Conservation (phyloP, 768 basidiomycete genomes). For the Tulasnella sp. region DNA sequence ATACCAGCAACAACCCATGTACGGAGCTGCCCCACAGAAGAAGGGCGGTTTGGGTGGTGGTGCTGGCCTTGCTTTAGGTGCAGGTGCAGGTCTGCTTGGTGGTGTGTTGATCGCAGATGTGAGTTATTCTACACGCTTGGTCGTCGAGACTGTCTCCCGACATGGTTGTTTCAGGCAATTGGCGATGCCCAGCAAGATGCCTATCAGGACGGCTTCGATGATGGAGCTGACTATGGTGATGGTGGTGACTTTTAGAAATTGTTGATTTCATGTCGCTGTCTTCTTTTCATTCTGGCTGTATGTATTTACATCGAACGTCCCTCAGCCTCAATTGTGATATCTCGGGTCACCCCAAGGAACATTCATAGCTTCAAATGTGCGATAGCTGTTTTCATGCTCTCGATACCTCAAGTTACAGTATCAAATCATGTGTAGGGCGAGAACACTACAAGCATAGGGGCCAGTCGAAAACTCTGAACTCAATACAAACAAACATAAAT, state of each 20-base stretch:
- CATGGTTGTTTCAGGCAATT: background rate
- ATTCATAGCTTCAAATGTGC: no score
- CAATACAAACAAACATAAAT: background rate
- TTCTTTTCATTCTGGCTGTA: no score
- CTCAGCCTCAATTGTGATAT: no score
- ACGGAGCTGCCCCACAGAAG: background rate
- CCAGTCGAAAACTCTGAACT: no score
- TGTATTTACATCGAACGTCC: no score
- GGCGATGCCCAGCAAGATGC: background rate
- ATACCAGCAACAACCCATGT: constrained; percentile 1
- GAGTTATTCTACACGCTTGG: background rate
- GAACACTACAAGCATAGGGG: no score
- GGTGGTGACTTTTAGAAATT: background rate
- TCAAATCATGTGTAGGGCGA: no score
- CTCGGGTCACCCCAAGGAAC: no score
- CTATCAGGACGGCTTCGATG: background rate
- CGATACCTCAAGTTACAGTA: no score
- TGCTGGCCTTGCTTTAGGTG: background rate
- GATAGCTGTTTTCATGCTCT: no score
- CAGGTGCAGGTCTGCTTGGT: background rate
- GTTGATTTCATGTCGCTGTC: no score
- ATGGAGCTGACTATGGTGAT: background rate
- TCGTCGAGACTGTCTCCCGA: background rate
- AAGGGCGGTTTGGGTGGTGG: background rate
- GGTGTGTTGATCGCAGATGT: background rate